These are phyloP conservation scores for Brassica rapa DNA, from an alignment of 345 rosid genomes.

Conservation along the genomic window DNA sequence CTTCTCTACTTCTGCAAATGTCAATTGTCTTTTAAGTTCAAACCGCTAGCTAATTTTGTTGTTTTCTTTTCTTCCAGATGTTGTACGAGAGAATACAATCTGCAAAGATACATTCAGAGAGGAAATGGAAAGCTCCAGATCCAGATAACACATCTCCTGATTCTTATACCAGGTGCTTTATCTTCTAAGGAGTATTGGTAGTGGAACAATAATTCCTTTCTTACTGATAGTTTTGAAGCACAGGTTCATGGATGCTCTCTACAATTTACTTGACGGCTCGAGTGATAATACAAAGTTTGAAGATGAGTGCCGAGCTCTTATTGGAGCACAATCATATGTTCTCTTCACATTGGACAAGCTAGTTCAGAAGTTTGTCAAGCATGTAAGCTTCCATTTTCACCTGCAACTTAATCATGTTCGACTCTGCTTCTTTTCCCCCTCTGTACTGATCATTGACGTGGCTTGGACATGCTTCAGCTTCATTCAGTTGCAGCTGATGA, in stretches of 20 bases:
- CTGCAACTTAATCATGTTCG: background rate
- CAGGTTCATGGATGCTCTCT: slow-evolving; percentile 93
- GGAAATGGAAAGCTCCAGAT: slow-evolving; percentile 89
- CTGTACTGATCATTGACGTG: slow-evolving; percentile 4
- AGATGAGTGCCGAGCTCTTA: slow-evolving; percentile 95
- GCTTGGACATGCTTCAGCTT: slow-evolving; percentile 56
- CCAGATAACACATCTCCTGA: slow-evolving; percentile 70
- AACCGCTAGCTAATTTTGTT: slow-evolving; percentile 11
- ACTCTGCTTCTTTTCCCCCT: slow-evolving; percentile 14
- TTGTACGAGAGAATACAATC: slow-evolving; percentile 90
- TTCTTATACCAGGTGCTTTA: slow-evolving; percentile 79
- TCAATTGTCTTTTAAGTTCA: background rate
- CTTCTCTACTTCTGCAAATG: background rate
- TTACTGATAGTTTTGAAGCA: slow-evolving; percentile 10
- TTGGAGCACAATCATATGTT: slow-evolving; percentile 93
- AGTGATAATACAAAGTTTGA: slow-evolving; percentile 93
- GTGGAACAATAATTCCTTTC: background rate
- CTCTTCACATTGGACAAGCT: slow-evolving; percentile 94
- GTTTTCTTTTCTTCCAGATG: slow-evolving; percentile 48
- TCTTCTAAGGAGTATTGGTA: slow-evolving; percentile 14
- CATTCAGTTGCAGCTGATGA: slow-evolving; percentile 85
- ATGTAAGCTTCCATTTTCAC: slow-evolving; percentile 52
- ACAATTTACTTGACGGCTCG: slow-evolving; percentile 87
- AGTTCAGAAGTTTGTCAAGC: slow-evolving; percentile 88
- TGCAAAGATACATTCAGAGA: slow-evolving; percentile 90